Evolutionary conservation across 768 basidiomycete species (phyloP).

Genomic region (Tricholoma furcatifolium): DNA sequence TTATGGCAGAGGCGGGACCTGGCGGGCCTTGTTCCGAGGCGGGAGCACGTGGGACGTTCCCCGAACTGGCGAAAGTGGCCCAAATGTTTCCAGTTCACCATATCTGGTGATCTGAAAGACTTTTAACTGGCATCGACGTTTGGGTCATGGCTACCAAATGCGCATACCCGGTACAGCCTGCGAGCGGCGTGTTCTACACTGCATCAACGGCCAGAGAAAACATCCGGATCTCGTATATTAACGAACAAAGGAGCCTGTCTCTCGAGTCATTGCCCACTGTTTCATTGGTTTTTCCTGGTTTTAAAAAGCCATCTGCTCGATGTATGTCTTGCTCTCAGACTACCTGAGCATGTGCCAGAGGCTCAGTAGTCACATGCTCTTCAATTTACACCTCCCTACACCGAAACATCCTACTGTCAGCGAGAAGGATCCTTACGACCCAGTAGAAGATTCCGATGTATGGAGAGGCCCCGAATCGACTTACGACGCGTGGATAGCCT

Average conservation of each 20-base stretch:
- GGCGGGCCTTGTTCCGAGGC: slow-evolving; percentile 13
- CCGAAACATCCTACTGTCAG: slow-evolving; percentile 16
- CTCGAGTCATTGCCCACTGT: slow-evolving; percentile 19
- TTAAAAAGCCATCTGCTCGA: slow-evolving; percentile 13
- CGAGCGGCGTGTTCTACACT: slow-evolving; percentile 30
- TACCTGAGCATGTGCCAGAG: slow-evolving; percentile 39
- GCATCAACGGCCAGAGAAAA: slow-evolving; percentile 47
- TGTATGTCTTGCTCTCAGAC: slow-evolving; percentile 32
- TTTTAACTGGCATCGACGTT: slow-evolving; percentile 23
- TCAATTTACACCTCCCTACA: slow-evolving; percentile 32
- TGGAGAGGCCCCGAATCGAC: slow-evolving; percentile 27
- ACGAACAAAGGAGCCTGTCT: slow-evolving; percentile 24
- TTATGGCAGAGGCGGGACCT: neutral
- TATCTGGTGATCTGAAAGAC: slow-evolving; percentile 38
- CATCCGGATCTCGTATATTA: slow-evolving; percentile 48
- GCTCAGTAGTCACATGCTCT: slow-evolving; percentile 34
- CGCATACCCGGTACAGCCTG: slow-evolving; percentile 41
- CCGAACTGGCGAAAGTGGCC: slow-evolving; percentile 15
- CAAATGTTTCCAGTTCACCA: slow-evolving; percentile 18
- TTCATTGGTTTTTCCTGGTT: neutral
- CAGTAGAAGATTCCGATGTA: slow-evolving; percentile 1
- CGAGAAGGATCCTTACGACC: slow-evolving; percentile 9
- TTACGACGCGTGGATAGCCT: slow-evolving; percentile 60
- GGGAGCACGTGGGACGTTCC: slow-evolving; percentile 14
- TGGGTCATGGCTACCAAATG: slow-evolving; percentile 47